Percentiles rank a stretch among this genome's conserved stretches.
These are phyloP conservation scores for Epichloe sp. DNA, from an alignment of 2,329 filamentous ascomycete genomes.

Conservation along the genomic window DNA sequence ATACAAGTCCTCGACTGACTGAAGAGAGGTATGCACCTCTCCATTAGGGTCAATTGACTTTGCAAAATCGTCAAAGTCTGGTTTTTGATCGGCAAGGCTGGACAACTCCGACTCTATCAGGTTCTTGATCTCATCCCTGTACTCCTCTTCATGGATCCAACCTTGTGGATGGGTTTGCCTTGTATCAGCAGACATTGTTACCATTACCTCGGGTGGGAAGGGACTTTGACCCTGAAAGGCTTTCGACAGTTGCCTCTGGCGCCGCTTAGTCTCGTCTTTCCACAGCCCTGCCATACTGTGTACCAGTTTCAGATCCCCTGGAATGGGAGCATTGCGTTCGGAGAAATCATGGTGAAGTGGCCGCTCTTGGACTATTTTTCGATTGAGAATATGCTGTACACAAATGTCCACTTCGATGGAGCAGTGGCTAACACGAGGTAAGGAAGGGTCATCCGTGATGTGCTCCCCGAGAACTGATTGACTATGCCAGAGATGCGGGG, in stretches of 20 bases:
- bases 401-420: conserved; percentile 81
- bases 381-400: conserved; percentile 77
- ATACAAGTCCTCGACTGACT: conserved; percentile 81
- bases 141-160: conserved; percentile 91
- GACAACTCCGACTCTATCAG: conserved; percentile 52
- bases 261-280: conserved; percentile 74
- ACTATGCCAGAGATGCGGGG: conserved; percentile 67
- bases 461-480: conserved; percentile 44
- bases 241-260: conserved; percentile 58
- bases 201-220: conserved; percentile 66
- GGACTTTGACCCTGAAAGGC: conserved; percentile 54
- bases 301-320: conserved; percentile 65
- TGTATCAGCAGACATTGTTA: conserved; percentile 79
- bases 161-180: conserved; percentile 58
- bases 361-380: conserved; percentile 61
- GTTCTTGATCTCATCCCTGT: conserved; percentile 47
- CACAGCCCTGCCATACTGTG: conserved; percentile 90
- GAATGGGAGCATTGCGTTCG: conserved; percentile 53
- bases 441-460: conserved; percentile 41
- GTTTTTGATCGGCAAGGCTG: conserved; percentile 22
- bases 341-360: conserved; percentile 76
- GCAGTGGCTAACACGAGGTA: conserved; percentile 77
- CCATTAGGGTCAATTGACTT: conserved; percentile 37
- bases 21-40: conserved; percentile 59
- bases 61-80: conserved; percentile 56